Conservation (phyloP, 208 protist genomes). For the Wallacemonas sp. region DNA sequence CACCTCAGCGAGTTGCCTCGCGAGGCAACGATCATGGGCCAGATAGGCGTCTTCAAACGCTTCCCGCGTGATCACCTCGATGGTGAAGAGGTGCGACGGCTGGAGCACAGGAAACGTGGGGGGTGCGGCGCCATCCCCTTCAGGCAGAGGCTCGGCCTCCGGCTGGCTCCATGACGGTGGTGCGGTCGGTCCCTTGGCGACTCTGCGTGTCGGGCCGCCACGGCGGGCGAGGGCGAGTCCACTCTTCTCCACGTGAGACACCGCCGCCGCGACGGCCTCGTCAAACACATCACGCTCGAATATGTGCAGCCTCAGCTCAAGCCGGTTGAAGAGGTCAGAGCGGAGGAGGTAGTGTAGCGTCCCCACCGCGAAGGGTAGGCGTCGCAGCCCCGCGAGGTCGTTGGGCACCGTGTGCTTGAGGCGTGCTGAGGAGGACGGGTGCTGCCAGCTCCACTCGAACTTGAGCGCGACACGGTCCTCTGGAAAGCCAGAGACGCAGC, state of each 20-base stretch:
- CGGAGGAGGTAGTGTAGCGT: slow-evolving; percentile 57
- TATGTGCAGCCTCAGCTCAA: slow-evolving; percentile 73
- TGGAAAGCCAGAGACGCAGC: slow-evolving; percentile 92
- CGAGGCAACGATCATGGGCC: slow-evolving; percentile 31
- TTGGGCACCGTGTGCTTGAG: slow-evolving; percentile 33
- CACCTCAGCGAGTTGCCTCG: slow-evolving; percentile 7
- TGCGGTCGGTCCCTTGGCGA: neutral
- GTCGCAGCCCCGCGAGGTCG: slow-evolving; percentile 31
- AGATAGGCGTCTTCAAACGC: slow-evolving; percentile 55
- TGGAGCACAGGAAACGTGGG: slow-evolving; percentile 24
- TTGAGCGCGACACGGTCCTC: slow-evolving; percentile 89
- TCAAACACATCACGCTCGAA: slow-evolving; percentile 49
- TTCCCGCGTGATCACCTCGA: slow-evolving; percentile 50
- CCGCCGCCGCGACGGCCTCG: slow-evolving; percentile 23
- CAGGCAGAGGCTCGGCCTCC: too few species aligned
- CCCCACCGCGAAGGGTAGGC: slow-evolving; percentile 59
- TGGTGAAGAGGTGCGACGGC: slow-evolving; percentile 42
- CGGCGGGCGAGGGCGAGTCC: neutral
- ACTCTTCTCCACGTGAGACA: slow-evolving; percentile 4
- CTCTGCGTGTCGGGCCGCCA: neutral
- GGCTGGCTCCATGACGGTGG: too few species aligned
- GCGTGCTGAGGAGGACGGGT: slow-evolving; percentile 63
- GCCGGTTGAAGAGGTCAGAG: slow-evolving; percentile 54
- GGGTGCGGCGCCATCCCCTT: neutral
- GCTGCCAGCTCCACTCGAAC: slow-evolving; percentile 96